Percentiles rank a stretch among this genome's conserved stretches.
These are phyloP conservation scores for Tuber magnatum DNA, from an alignment of 495 filamentous ascomycete genomes.

Conservation along the genomic window DNA sequence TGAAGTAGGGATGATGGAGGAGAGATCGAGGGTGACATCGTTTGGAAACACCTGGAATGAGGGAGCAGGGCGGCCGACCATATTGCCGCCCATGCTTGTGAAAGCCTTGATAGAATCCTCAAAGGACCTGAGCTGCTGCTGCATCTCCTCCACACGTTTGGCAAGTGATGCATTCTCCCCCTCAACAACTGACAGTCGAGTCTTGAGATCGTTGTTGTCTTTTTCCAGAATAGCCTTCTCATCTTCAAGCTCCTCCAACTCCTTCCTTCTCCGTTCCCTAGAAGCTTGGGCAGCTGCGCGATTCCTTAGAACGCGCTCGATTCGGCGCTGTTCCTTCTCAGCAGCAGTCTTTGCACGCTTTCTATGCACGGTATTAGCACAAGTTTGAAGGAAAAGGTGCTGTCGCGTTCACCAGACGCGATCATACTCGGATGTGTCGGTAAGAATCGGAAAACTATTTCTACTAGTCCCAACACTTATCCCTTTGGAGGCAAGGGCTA, in stretches of 20 bases:
- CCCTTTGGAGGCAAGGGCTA: not conserved
- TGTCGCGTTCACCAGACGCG: conserved; percentile 54
- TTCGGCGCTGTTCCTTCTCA: conserved; percentile 95
- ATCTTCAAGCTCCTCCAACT: conserved; percentile 81
- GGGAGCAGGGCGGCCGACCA: not conserved
- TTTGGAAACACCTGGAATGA: not conserved
- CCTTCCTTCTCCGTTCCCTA: conserved; percentile 85
- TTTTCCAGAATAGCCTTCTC: conserved; percentile 61
- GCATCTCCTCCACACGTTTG: conserved; percentile 59
- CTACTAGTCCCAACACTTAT: too few species aligned
- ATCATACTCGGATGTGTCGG: conserved; percentile 20
- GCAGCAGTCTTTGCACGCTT: conserved; percentile 98
- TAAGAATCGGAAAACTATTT: not conserved
- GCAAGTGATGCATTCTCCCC: conserved; percentile 58
- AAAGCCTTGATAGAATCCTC: conserved; percentile 43
- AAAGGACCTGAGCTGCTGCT: conserved; percentile 53
- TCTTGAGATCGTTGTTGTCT: conserved; percentile 60
- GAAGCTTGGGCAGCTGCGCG: conserved; percentile 93
- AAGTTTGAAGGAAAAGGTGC: conserved; percentile 39
- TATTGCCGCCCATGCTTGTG: conserved; percentile 10
- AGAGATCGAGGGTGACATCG: conserved; percentile 48
- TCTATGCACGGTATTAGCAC: conserved; percentile 43
- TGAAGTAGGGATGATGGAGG: conserved; percentile 46
- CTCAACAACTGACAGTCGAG: conserved; percentile 56
- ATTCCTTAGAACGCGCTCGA: conserved; percentile 94